Evolutionary conservation across 176 grass and related monocot genomes (phyloP), one percentile per base, ranked within the genome.

Genomic region (Areca catechu): DNA sequence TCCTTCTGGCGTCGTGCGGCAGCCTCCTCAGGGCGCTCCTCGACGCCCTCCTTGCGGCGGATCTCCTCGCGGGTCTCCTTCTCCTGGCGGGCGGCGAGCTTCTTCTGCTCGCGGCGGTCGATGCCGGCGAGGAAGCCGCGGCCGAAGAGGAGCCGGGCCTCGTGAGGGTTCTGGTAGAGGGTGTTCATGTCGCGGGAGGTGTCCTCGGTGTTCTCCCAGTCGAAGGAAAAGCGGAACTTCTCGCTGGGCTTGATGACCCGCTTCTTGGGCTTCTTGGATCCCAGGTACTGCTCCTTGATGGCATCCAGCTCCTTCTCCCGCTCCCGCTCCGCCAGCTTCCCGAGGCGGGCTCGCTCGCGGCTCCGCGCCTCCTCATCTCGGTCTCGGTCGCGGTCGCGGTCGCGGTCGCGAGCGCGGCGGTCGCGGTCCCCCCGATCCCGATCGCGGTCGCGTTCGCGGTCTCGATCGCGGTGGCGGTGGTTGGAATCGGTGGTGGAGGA

Each of bases 121-220:
- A 96, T 84, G 10, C 92, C 92, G 3, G 92, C 92, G 0, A 96
- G 62, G 67, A 96, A 96, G 0, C 92, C 92, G 2, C 92, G 86
- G 19, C 92, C 92, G 14, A 90, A 96, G 65, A 96, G 84, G 7
- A 90, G 74, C 3, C 80, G 75, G 19, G 92, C 92, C 43, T 96
- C 86, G 16, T 90, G 86, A 1, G 92, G 92, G 15, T 77, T 69
- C 73, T 96, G 92, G 65, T 96, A 96, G 29, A 96, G 74, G 7
- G 74, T 1, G 28, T 96, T 96, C 92, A 96, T 96, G 83, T 96
- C 92, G 0, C 92, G 86, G n/a, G 83, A 90, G 47, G 92, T 96
- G 63, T 96, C 92, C 74, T 96, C 92, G 0, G 92, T 96, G 77
- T 96, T 90, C 69, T 96, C 92, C 92, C 92, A 96, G 52, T 90